A percentile compares a stretch with the other conserved stretches of the same genome.
These are phyloP conservation scores for Suillus paluster DNA, from an alignment of 768 basidiomycete genomes.

Conservation along the genomic window DNA sequence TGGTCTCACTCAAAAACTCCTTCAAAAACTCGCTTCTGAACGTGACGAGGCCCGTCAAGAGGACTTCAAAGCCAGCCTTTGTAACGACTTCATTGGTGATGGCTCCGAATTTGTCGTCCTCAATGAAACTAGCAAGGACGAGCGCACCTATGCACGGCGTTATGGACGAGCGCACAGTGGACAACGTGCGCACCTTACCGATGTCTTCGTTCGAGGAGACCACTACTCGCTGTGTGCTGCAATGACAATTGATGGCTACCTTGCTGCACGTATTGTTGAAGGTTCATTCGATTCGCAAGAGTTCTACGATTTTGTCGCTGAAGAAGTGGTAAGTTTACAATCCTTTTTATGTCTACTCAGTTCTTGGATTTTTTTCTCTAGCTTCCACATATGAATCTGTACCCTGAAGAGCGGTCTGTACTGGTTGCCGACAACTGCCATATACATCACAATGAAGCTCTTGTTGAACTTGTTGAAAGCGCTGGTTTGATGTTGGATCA, in stretches of 20 bases:
- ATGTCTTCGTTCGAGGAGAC: conserved; percentile 32
- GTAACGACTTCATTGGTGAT: conserved; percentile 11
- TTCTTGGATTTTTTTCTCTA: too few species aligned
- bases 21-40: conserved; percentile 28
- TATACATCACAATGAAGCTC: too few species aligned
- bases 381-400: too few species aligned
- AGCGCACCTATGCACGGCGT: conserved; percentile 16
- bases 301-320: too few species aligned
- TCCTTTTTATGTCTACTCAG: too few species aligned
- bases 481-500: too few species aligned
- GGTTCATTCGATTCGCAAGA: too few species aligned
- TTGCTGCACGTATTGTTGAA: neutral
- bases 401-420: too few species aligned
- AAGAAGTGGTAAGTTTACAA: too few species aligned
- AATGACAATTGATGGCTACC: conserved; percentile 17
- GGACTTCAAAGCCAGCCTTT: conserved; percentile 17
- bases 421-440: too few species aligned
- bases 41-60: neutral
- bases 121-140: conserved; percentile 41
- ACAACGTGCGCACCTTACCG: conserved; percentile 18
- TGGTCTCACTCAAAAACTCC: conserved; percentile 35
- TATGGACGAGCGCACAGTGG: conserved; percentile 32
- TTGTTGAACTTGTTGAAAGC: too few species aligned
- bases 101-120: conserved; percentile 27
- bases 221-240: conserved; percentile 39